Evolutionary conservation across 441 rosid species (phyloP).

Genomic region (Syzygium malaccense): DNA sequence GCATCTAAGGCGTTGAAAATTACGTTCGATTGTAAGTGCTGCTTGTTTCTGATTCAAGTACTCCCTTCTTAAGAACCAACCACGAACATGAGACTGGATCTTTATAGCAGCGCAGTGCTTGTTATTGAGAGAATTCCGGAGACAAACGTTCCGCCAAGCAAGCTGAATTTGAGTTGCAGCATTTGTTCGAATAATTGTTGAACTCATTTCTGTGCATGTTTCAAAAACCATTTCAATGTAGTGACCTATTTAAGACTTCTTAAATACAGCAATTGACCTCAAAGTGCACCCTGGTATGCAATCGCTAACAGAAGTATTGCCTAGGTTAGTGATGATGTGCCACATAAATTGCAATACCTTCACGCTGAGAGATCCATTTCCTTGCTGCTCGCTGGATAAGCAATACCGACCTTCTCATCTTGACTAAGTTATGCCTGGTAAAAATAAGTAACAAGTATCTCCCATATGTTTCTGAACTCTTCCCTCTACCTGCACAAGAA

Average conservation of each 20-base stretch:
- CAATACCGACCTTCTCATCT: constrained; percentile 31
- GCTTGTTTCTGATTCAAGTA: constrained; percentile 30
- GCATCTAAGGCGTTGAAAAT: constrained; percentile 24
- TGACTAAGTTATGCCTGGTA: constrained; percentile 49
- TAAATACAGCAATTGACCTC: constrained; percentile 5
- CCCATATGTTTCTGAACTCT: constrained; percentile 17
- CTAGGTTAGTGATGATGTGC: constrained; percentile 5
- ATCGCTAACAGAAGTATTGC: constrained; percentile 20
- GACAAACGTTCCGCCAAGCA: constrained; percentile 35
- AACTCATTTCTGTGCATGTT: constrained; percentile 3
- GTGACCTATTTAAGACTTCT: constrained; percentile 1
- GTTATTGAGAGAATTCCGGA: constrained; percentile 6
- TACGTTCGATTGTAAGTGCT: constrained; percentile 31
- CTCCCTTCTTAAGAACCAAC: constrained; percentile 36
- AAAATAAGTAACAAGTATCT: constrained; percentile 33
- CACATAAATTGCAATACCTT: not conserved
- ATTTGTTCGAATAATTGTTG: constrained; percentile 13
- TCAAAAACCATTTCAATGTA: constrained; percentile 2
- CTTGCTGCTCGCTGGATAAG: constrained; percentile 59
- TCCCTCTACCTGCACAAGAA: constrained; percentile 26
- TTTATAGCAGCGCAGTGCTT: constrained; percentile 40
- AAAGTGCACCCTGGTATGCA: constrained; percentile 19
- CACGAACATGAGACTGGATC: constrained; percentile 37
- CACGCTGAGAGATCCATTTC: constrained; percentile 27
- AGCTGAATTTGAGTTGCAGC: constrained; percentile 56